These are phyloP conservation scores for Pichia sp. DNA, from an alignment of 1,139 yeast genomes.

Conservation along the genomic window DNA sequence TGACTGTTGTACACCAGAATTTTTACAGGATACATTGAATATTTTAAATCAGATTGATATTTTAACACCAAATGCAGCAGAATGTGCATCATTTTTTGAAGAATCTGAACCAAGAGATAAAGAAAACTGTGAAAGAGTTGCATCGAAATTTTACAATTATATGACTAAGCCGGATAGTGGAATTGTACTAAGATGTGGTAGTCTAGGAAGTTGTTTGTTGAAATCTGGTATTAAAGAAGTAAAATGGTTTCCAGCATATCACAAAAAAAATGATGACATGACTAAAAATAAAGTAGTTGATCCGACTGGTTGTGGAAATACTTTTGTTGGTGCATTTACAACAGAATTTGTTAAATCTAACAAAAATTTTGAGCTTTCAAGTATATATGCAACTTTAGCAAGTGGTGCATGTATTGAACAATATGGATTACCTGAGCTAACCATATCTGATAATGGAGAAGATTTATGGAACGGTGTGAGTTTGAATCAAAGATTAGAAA, in stretches of 20 bases:
- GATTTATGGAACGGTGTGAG: slow-evolving; percentile 53
- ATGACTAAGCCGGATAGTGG: slow-evolving; percentile 36
- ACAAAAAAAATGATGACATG: slow-evolving; percentile 29
- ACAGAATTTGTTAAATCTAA: slow-evolving; percentile 47
- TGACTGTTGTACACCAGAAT: slow-evolving; percentile 53
- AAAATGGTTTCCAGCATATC: slow-evolving; percentile 68
- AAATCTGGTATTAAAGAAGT: slow-evolving; percentile 1
- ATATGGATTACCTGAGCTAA: slow-evolving; percentile 56
- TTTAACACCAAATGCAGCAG: slow-evolving; percentile 79
- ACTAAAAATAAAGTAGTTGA: slow-evolving; percentile 47
- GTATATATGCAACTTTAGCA: slow-evolving; percentile 66
- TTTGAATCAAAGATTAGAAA: slow-evolving; percentile 30
- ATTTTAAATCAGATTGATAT: slow-evolving; percentile 49
- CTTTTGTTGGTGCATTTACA: slow-evolving; percentile 78
- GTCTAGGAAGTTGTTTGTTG: slow-evolving; percentile 49
- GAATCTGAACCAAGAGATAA: slow-evolving; percentile 36
- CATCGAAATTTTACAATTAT: slow-evolving; percentile 36
- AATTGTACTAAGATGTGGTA: slow-evolving; percentile 65
- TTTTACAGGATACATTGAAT: slow-evolving; percentile 35
- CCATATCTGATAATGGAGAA: slow-evolving; percentile 18
- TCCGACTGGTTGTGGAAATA: slow-evolving; percentile 94
- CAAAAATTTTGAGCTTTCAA: slow-evolving; percentile 49
- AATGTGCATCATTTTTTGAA: slow-evolving; percentile 59
- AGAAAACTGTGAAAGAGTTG: slow-evolving; percentile 38
- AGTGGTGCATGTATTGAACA: slow-evolving; percentile 78